Base-by-base conservation (phyloP, 176 grass and related monocot species). In the Oryza nivara region DNA sequence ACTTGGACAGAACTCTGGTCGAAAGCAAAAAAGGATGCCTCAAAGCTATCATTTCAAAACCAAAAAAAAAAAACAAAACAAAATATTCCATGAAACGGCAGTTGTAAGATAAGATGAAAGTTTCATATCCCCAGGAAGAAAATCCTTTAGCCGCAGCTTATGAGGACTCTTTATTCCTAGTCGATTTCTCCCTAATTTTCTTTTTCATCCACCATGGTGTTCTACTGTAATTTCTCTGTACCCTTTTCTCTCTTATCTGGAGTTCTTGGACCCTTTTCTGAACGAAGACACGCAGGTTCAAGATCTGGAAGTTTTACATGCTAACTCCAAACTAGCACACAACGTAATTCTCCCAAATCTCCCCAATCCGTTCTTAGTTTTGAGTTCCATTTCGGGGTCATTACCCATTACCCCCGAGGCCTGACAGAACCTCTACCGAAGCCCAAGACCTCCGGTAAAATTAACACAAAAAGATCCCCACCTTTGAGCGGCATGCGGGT, bases 231-330 rank as follows among this genome's bases (percentile, higher is more conserved):
- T 36, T 36, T 36, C 35, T 36, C 35, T 35, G 4, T 36, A 36
- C 35, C 35, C 35, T 36, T 5, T 5, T 36, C 35, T 36, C 35
- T 36, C 35, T 36, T 36, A 36, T 36, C 35, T 36, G 3, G 35
- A 36, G 35, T 36, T 36, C 35, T 36, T 36, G 35, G 35, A 36
- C 35, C 35, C 35, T 36, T 36, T 36, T 36, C 35, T 36, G 35
- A 36, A 36, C 35, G 35, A 36, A 36, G 0, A 17, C 13, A 45
- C 5, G 5, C 9, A 4, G 25, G 30, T 14, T 82, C 35, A 61
- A 61, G 72, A 83, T 83, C 7, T 40, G 72, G 65, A 83, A 75
- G 13, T 20, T n/a, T n/a, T n/a, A 19, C 6, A 60, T 20, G 7
- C 2, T 60, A 60, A 60, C 54, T n/a, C 17, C 17, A 60, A 60